Conservation (phyloP, 2,329 filamentous ascomycete species). For the Byssochlamys sp. region DNA sequence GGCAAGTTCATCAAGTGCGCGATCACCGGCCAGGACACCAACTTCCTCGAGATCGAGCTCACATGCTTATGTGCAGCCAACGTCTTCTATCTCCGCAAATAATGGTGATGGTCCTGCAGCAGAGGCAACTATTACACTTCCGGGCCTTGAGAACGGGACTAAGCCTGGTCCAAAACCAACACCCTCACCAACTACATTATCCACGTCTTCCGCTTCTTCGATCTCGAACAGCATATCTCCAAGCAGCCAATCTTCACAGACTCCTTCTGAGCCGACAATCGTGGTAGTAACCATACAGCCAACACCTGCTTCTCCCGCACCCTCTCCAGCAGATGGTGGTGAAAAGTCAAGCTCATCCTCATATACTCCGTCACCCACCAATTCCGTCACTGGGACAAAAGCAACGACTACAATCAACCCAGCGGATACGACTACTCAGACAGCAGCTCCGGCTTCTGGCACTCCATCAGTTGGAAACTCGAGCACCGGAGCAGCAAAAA, state of each 20-base stretch:
- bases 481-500: background rate
- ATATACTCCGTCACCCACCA: background rate
- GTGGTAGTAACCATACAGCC: background rate
- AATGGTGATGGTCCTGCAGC: background rate
- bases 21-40: background rate
- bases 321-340: background rate
- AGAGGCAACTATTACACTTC: background rate
- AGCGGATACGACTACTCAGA: background rate
- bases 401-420: background rate
- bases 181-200: background rate
- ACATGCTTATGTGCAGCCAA: background rate
- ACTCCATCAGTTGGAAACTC: background rate
- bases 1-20: background rate
- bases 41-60: background rate
- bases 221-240: background rate
- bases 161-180: background rate
- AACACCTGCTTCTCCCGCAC: background rate
- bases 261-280: background rate
- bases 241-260: background rate
- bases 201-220: background rate
- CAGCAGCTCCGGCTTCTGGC: background rate
- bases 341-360: background rate
- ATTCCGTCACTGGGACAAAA: background rate
- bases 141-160: background rate
- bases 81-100: background rate